Evolutionary conservation across 2,329 filamentous ascomycete species (phyloP).

Genomic region (Alternaria novae-zelandiae): DNA sequence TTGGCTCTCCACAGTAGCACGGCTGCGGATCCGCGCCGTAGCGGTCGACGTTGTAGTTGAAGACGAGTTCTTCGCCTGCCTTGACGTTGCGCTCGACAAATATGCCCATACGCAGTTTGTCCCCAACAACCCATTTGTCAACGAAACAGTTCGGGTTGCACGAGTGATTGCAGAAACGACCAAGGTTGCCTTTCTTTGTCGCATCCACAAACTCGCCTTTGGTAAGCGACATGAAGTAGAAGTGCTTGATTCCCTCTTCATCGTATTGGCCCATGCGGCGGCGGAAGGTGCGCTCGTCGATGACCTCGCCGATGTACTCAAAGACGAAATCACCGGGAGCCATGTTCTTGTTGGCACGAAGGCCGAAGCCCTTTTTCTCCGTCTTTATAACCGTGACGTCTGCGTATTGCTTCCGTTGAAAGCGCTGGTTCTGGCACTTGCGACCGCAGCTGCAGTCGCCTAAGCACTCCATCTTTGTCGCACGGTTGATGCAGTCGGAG

Average conservation of each 20-base stretch:
- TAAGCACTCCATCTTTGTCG: slow-evolving; percentile 96
- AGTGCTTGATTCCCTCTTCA: slow-evolving; percentile 96
- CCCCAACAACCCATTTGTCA: slow-evolving; percentile 98
- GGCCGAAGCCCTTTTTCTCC: slow-evolving; percentile 94
- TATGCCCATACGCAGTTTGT: slow-evolving; percentile 98
- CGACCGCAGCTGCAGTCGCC: slow-evolving; percentile 86
- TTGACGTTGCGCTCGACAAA: slow-evolving; percentile 86
- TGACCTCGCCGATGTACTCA: slow-evolving; percentile 98
- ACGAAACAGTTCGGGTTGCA: slow-evolving; percentile 99
- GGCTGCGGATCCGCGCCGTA: slow-evolving; percentile 97
- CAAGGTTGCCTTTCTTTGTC: slow-evolving; percentile 94
- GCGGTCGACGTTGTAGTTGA: slow-evolving; percentile 99
- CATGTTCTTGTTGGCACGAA: slow-evolving; percentile 80
- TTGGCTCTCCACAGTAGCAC: slow-evolving; percentile 93
- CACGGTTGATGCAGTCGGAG: slow-evolving; percentile 97
- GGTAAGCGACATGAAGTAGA: slow-evolving; percentile 99
- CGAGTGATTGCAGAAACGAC: slow-evolving; percentile 97
- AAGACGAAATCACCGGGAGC: slow-evolving; percentile 90
- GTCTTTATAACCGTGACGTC: slow-evolving; percentile 95
- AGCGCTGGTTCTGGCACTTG: slow-evolving; percentile 92
- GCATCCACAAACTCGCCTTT: slow-evolving; percentile 98
- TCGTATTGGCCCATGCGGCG: slow-evolving; percentile 93
- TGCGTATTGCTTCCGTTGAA: slow-evolving; percentile 88
- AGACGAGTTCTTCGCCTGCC: slow-evolving; percentile 92
- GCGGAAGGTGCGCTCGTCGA: slow-evolving; percentile 89